A percentile compares a stretch with the other conserved stretches of the same genome.
phyloP scores from a whole-genome alignment of 78 protist species.

The Dictyostelium intermedium region DNA sequence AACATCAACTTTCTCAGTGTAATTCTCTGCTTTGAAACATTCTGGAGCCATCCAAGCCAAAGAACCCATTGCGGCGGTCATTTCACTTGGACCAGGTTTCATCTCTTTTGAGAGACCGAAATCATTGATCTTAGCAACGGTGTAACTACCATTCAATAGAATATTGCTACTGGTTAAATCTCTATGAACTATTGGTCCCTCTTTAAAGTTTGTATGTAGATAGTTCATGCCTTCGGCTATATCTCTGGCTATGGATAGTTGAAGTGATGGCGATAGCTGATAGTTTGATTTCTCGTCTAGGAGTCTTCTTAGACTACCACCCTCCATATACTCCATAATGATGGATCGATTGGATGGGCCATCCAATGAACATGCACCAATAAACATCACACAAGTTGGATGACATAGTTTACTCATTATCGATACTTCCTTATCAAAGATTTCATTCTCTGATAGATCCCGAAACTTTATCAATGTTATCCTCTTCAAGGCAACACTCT shows the following conservation, averaged over 20 bases:
- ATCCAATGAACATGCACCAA: slow-evolving; percentile 41
- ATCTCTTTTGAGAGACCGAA: slow-evolving; percentile 64
- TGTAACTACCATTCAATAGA: slow-evolving; percentile 1
- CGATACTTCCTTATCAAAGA: slow-evolving; percentile 35
- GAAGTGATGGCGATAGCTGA: neutral
- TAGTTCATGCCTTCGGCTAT: slow-evolving; percentile 66
- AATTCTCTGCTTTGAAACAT: slow-evolving; percentile 63
- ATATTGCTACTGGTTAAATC: slow-evolving; percentile 54
- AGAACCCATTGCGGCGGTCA: slow-evolving; percentile 80
- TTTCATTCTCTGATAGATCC: slow-evolving; percentile 49
- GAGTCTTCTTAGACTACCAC: slow-evolving; percentile 18
- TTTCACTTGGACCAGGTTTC: slow-evolving; percentile 60
- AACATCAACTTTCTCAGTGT: slow-evolving; percentile 71
- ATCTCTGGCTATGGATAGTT: slow-evolving; percentile 47
- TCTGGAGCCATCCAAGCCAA: slow-evolving; percentile 86
- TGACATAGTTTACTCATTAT: slow-evolving; percentile 65
- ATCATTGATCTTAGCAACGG: slow-evolving; percentile 62
- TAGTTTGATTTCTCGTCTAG: slow-evolving; percentile 19
- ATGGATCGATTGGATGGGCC: slow-evolving; percentile 15
- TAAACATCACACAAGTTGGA: slow-evolving; percentile 72
- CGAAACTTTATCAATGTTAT: slow-evolving; percentile 35
- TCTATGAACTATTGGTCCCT: slow-evolving; percentile 57
- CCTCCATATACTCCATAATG: slow-evolving; percentile 73
- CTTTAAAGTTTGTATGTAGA: slow-evolving; percentile 51
- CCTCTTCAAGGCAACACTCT: slow-evolving; percentile 66